Percentiles rank a stretch among this genome's conserved stretches.
Evolutionary conservation across 1,284 basidiomycete species (phyloP).

Genomic region (Trichosporon sp.): DNA sequence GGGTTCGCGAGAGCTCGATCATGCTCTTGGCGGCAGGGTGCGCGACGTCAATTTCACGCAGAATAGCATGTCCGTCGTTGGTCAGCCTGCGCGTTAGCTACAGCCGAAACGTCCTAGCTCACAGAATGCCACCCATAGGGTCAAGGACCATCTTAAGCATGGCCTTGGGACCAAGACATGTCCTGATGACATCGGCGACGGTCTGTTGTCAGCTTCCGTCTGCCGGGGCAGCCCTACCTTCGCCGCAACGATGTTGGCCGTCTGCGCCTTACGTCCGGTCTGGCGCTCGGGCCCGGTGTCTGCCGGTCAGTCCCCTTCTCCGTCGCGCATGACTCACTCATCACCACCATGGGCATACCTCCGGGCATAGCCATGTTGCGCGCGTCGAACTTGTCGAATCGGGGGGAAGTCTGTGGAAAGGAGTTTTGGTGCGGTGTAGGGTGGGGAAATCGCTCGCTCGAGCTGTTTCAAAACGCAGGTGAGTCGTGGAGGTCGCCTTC

Average conservation of each 20-base stretch:
- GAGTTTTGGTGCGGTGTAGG: not conserved
- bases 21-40: constrained; percentile 99
- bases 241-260: constrained; percentile 93
- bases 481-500: not conserved
- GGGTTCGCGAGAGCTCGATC: constrained; percentile 93
- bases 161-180: constrained; percentile 92
- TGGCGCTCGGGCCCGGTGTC: constrained; percentile 91
- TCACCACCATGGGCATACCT: constrained; percentile 50
- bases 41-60: constrained; percentile 95
- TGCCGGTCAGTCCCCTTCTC: constrained; percentile 40
- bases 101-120: constrained; percentile 30
- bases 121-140: constrained; percentile 96
- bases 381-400: not conserved
- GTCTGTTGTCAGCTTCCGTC: constrained; percentile 55
- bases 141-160: constrained; percentile 99
- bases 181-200: constrained; percentile 97
- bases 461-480: not conserved
- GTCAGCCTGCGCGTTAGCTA: constrained; percentile 60
- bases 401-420: not conserved
- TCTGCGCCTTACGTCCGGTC: constrained; percentile 90
- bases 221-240: constrained; percentile 60
- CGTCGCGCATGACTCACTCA: constrained; percentile 45
- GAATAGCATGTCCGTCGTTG: constrained; percentile 95
- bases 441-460: not conserved
- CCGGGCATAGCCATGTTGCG: constrained; percentile 26